Conservation (phyloP, 1,139 yeast genomes). For the Pichia terricola region DNA sequence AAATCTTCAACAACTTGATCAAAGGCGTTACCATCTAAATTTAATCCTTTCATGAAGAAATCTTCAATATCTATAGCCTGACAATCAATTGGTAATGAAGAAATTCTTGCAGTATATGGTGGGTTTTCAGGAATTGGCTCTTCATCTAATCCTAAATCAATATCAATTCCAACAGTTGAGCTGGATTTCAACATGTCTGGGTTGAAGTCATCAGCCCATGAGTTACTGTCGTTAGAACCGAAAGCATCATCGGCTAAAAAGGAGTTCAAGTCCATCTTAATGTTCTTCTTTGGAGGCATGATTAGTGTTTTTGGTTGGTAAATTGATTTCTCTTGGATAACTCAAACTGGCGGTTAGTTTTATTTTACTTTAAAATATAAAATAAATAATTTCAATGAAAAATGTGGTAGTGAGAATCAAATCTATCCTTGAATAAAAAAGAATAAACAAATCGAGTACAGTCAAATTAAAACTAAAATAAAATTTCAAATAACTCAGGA, state of each 20-base stretch:
- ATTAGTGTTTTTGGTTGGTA: conserved; percentile 3
- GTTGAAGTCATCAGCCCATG: conserved; percentile 55
- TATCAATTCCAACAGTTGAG: conserved; percentile 8
- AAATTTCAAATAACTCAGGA: too few relatives aligned
- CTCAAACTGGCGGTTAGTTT: background rate
- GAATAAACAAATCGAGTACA: too few relatives aligned
- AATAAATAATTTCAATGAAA: too few relatives aligned
- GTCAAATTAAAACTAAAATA: too few relatives aligned
- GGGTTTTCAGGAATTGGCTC: conserved; percentile 85
- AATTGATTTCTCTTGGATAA: background rate
- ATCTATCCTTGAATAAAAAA: too few relatives aligned
- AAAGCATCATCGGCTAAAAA: conserved; percentile 40
- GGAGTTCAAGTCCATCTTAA: conserved; percentile 46
- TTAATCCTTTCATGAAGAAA: conserved; percentile 60
- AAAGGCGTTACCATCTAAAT: conserved; percentile 30
- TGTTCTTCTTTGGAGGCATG: conserved; percentile 44
- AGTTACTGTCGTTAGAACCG: conserved; percentile 51
- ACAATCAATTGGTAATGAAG: conserved; percentile 67
- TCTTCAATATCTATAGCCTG: conserved; percentile 55
- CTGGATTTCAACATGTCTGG: conserved; percentile 29
- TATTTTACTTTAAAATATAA: too few relatives aligned
- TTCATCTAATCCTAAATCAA: conserved; percentile 27
- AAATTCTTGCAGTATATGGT: conserved; percentile 83
- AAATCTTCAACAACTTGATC: conserved; percentile 44
- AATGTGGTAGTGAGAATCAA: too few relatives aligned